Conservation (phyloP, 495 filamentous ascomycete species). For the Parachaetomium inaequale region DNA sequence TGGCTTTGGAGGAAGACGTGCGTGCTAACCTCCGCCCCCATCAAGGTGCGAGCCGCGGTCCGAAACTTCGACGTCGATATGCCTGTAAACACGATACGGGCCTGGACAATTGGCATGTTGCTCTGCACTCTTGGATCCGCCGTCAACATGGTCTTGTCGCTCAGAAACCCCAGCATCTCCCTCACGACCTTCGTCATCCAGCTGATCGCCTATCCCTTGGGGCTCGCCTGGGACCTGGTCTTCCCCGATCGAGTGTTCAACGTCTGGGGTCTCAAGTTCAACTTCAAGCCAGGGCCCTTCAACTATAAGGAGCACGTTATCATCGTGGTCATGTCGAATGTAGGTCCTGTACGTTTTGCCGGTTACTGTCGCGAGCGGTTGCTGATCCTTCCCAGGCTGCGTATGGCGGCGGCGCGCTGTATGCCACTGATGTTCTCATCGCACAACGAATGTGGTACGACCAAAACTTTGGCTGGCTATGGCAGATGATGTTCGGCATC, state of each 20-base stretch:
- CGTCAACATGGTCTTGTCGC: constrained; percentile 69
- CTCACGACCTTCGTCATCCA: constrained; percentile 68
- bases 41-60: constrained; percentile 60
- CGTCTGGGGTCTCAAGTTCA: constrained; percentile 57
- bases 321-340: constrained; percentile 70
- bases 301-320: constrained; percentile 78
- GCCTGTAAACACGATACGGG: constrained; percentile 64
- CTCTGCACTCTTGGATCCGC: constrained; percentile 59
- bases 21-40: constrained; percentile 31
- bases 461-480: constrained; percentile 52
- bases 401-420: constrained; percentile 48
- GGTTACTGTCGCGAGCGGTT: background rate
- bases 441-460: constrained; percentile 39
- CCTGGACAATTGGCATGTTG: constrained; percentile 67
- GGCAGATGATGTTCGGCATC: constrained; percentile 64
- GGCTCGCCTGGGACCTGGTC: constrained; percentile 52
- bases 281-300: constrained; percentile 67
- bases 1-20: background rate
- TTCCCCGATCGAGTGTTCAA: constrained; percentile 56
- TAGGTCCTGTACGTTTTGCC: constrained; percentile 39
- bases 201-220: constrained; percentile 65
- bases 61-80: constrained; percentile 65
- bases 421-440: constrained; percentile 48
- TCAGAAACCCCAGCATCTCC: constrained; percentile 60
- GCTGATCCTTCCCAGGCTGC: constrained; percentile 29